phyloP scores from a whole-genome alignment of 352 stramenopile species.

The Globisporangium mamillatum region DNA sequence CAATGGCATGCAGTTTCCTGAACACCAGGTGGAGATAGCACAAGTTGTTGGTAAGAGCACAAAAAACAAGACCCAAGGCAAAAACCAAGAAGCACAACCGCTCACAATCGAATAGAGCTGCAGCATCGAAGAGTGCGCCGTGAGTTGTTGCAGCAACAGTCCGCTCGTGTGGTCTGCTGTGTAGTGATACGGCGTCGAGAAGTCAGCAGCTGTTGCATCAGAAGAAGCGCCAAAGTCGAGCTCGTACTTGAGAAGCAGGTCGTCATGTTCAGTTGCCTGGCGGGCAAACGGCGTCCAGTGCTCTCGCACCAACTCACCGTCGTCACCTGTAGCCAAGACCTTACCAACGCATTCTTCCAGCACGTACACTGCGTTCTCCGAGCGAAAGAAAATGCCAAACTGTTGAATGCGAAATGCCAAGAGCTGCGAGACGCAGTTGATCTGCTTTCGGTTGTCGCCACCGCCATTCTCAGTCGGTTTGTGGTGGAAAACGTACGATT shows the following conservation, averaged over 20 bases:
- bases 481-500: constrained; percentile 41
- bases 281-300: constrained; percentile 29
- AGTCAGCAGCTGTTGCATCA: not conserved
- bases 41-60: not conserved
- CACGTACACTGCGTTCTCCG: constrained; percentile 23
- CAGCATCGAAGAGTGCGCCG: constrained; percentile 19
- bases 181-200: not conserved
- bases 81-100: not conserved
- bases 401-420: constrained; percentile 23
- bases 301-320: constrained; percentile 4
- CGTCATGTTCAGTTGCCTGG: constrained; percentile 16
- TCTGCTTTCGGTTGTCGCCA: not conserved
- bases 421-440: constrained; percentile 13
- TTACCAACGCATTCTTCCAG: not conserved
- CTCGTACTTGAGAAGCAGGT: constrained; percentile 30
- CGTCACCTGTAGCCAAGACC: not conserved
- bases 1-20: constrained; percentile 11
- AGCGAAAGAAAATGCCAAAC: constrained; percentile 36
- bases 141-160: constrained; percentile 13
- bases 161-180: constrained; percentile 1
- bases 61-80: not conserved
- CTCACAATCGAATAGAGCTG: constrained; percentile 30
- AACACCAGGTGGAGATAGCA: not conserved
- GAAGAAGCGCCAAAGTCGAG: constrained; percentile 13
- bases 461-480: constrained; percentile 14